Conservation (phyloP, 306 rosid genomes). For the Cicer pinnatifidum region DNA sequence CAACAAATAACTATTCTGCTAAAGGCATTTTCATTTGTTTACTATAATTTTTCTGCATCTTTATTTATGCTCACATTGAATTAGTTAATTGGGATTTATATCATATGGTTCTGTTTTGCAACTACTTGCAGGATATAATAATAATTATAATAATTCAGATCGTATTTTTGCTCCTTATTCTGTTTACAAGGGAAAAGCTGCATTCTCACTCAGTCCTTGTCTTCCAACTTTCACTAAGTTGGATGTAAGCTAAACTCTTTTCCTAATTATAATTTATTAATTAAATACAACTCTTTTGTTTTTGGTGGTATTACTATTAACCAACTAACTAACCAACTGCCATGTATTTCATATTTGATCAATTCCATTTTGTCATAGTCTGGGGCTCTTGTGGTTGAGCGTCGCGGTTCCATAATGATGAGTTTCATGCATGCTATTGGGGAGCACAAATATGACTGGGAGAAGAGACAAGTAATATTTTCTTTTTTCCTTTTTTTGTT, state of each 20-base stretch:
- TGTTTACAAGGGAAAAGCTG: slow-evolving; percentile 92
- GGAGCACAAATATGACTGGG: slow-evolving; percentile 66
- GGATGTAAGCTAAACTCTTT: slow-evolving; percentile 52
- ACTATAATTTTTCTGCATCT: slow-evolving; percentile 9
- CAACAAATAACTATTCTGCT: slow-evolving; percentile 51
- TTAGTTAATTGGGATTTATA: neutral
- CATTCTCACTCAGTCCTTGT: slow-evolving; percentile 70
- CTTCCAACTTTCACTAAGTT: slow-evolving; percentile 82
- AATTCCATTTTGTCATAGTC: slow-evolving; percentile 52
- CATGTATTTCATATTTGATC: slow-evolving; percentile 17
- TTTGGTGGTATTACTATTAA: neutral
- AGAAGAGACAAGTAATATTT: slow-evolving; percentile 53
- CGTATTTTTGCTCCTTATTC: slow-evolving; percentile 68
- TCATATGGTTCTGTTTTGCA: slow-evolving; percentile 18
- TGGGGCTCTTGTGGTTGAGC: slow-evolving; percentile 63
- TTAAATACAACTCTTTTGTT: slow-evolving; percentile 5
- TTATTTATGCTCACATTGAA: neutral
- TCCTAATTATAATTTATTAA: slow-evolving; percentile 17
- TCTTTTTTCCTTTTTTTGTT: neutral
- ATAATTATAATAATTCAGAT: slow-evolving; percentile 18
- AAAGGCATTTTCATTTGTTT: slow-evolving; percentile 56
- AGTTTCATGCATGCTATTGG: slow-evolving; percentile 56
- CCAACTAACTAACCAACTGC: slow-evolving; percentile 8
- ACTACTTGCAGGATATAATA: slow-evolving; percentile 52
- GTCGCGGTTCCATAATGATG: slow-evolving; percentile 61